phyloP scores from a whole-genome alignment of 257 asterid genomes.

The Voacanga thouarsii region DNA sequence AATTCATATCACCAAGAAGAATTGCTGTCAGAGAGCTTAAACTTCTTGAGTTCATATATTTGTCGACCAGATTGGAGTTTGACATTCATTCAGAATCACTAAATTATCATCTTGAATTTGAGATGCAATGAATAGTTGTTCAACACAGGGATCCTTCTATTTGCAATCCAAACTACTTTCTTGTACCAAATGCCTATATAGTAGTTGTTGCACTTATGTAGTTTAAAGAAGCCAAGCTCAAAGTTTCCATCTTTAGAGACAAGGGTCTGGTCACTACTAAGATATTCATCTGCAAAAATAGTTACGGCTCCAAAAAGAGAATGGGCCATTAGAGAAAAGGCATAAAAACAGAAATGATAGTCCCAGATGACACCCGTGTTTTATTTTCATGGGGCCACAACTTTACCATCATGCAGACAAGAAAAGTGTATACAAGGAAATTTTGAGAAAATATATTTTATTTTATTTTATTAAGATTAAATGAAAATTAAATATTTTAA shows the following conservation, averaged over 20 bases:
- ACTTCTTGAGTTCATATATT: not conserved
- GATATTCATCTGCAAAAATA: conserved; percentile 29
- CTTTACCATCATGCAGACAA: not conserved
- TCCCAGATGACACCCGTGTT: not conserved
- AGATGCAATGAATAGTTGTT: conserved; percentile 30
- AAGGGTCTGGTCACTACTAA: conserved; percentile 35
- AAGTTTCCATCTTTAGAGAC: conserved; percentile 28
- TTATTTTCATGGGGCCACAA: conserved; percentile 21
- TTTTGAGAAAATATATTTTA: no score
- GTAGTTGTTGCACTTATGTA: conserved; percentile 25
- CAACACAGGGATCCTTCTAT: conserved; percentile 26
- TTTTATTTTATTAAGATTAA: no score
- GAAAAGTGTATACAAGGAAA: no score
- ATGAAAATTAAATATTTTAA: no score
- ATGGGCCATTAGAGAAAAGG: conserved; percentile 8
- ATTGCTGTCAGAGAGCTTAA: conserved; percentile 4
- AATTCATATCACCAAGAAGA: conserved; percentile 19
- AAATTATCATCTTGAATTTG: conserved; percentile 34
- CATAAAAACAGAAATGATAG: conserved; percentile 14
- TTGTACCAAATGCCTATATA: conserved; percentile 48
- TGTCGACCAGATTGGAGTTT: conserved; percentile 19
- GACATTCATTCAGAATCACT: conserved; percentile 25
- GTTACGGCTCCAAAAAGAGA: conserved; percentile 29
- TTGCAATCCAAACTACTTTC: conserved; percentile 18
- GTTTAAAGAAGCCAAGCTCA: conserved; percentile 35